Percentiles rank a stretch among this genome's conserved stretches.
Conservation (phyloP, 148 eudicot species). For the Agrostemma githago region DNA sequence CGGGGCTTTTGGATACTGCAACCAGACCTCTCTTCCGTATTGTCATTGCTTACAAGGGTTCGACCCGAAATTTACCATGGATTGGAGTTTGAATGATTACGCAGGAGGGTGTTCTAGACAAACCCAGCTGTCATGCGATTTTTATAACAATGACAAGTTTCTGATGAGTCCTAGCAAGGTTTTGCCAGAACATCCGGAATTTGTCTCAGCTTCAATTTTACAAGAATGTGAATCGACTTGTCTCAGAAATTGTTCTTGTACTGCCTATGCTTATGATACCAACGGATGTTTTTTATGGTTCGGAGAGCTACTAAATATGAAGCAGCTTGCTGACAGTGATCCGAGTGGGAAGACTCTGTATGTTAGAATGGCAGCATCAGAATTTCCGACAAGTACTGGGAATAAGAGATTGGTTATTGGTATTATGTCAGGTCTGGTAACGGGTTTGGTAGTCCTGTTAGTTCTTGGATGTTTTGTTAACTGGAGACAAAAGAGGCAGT, state of each 20-base stretch:
- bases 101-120: constrained; percentile 49
- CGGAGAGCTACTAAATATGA: constrained; percentile 38
- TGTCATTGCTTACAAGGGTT: constrained; percentile 47
- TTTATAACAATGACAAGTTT: constrained; percentile 27
- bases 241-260: constrained; percentile 46
- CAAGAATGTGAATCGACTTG: constrained; percentile 44
- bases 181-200: constrained; percentile 32
- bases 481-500: constrained; percentile 29
- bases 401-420: constrained; percentile 29
- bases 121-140: constrained; percentile 30
- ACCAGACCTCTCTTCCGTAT: constrained; percentile 31
- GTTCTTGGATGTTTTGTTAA: constrained; percentile 9
- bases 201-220: constrained; percentile 20
- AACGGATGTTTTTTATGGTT: constrained; percentile 41
- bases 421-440: constrained; percentile 1
- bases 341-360: constrained; percentile 33
- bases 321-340: constrained; percentile 37
- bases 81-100: constrained; percentile 44
- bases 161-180: constrained; percentile 14
- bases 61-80: constrained; percentile 15
- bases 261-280: constrained; percentile 43
- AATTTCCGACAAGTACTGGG: constrained; percentile 25
- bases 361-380: constrained; percentile 39
- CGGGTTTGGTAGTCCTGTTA: constrained; percentile 11
- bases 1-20: constrained; percentile 47